A percentile compares a stretch with the other conserved stretches of the same genome.
Evolutionary conservation across 306 rosid species (phyloP).

Genomic region (Phaseolus lunatus): DNA sequence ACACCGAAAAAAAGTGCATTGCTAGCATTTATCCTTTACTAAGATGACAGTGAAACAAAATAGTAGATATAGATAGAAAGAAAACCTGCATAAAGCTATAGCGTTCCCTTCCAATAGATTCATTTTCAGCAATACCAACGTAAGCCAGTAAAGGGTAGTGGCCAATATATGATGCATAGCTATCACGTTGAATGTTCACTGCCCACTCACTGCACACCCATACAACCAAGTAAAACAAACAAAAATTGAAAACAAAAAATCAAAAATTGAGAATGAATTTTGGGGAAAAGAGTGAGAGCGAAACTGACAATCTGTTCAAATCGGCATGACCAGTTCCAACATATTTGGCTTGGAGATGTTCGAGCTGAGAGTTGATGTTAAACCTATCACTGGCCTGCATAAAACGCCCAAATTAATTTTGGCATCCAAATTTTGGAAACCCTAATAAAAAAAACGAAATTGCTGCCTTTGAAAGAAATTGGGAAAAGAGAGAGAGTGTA

Average conservation of each 20-base stretch:
- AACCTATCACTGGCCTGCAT: slow-evolving; percentile 94
- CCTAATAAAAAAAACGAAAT: neutral
- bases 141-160: slow-evolving; percentile 81
- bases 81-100: slow-evolving; percentile 91
- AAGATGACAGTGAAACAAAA: slow-evolving; percentile 1
- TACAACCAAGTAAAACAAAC: neutral
- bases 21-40: neutral
- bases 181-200: slow-evolving; percentile 94
- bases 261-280: neutral
- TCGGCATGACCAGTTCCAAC: slow-evolving; percentile 99
- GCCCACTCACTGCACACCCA: slow-evolving; percentile 83
- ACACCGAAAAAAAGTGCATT: neutral
- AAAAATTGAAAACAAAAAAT: neutral
- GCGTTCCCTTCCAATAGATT: slow-evolving; percentile 92
- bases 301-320: slow-evolving; percentile 80
- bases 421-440: neutral
- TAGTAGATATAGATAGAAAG: neutral
- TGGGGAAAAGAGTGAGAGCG: neutral
- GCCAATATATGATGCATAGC: slow-evolving; percentile 93
- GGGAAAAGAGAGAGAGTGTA: neutral
- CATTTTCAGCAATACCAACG: slow-evolving; percentile 91
- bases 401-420: neutral
- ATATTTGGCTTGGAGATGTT: slow-evolving; percentile 94
- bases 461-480: neutral
- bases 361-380: slow-evolving; percentile 95